These are phyloP conservation scores for Penicillium subrubescens DNA, from an alignment of 495 filamentous ascomycete genomes.

Conservation along the genomic window DNA sequence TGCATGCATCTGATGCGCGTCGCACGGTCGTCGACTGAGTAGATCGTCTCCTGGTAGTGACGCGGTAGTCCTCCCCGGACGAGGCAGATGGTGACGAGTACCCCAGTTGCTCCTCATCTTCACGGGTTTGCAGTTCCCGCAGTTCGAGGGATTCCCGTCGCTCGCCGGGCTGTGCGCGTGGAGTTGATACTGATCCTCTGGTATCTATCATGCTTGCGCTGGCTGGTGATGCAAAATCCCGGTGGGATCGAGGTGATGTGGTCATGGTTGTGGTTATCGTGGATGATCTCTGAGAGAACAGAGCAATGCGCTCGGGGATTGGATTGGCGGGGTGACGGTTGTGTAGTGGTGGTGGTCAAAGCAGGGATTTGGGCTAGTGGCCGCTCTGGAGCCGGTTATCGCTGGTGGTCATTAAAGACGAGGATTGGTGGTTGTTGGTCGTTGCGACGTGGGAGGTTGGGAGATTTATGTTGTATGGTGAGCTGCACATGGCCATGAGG, in stretches of 20 bases:
- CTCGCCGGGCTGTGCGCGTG: neutral
- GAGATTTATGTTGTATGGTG: neutral
- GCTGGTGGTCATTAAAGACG: neutral
- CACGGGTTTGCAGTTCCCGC: neutral
- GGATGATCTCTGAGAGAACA: neutral
- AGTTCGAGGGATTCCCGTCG: neutral
- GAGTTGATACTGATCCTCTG: neutral
- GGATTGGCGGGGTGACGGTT: neutral
- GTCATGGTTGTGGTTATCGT: neutral
- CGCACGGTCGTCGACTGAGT: slow-evolving; percentile 18
- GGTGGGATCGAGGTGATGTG: neutral
- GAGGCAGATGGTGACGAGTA: neutral
- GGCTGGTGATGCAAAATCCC: neutral
- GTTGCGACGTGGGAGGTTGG: neutral
- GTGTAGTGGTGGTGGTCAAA: neutral
- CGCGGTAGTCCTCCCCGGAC: slow-evolving; percentile 32
- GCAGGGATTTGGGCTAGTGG: neutral
- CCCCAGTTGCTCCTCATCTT: neutral
- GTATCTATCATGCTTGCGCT: neutral
- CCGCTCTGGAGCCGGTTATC: neutral
- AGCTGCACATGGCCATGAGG: neutral
- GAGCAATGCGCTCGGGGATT: neutral
- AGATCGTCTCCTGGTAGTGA: slow-evolving; percentile 22
- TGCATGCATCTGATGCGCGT: slow-evolving; percentile 6
- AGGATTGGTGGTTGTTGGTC: neutral